Evolutionary conservation across 257 asterid species (phyloP).

Genomic region (Nicotiana sylvestris): DNA sequence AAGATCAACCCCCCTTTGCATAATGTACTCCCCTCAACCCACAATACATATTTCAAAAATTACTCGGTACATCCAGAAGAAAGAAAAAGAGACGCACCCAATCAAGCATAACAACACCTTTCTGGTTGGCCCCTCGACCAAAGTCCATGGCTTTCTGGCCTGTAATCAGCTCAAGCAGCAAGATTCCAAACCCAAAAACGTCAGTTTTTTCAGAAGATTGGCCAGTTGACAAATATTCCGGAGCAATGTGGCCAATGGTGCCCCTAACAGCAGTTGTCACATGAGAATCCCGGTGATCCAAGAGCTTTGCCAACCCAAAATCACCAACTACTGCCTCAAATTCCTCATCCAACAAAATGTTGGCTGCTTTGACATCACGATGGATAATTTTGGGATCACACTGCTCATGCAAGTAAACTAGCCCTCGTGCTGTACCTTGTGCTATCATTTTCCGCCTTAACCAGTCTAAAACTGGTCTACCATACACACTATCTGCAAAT

Average conservation of each 20-base stretch:
- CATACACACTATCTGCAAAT: slow-evolving; percentile 54
- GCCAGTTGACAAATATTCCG: slow-evolving; percentile 80
- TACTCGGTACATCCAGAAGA: neutral
- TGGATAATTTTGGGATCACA: slow-evolving; percentile 91
- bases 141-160: slow-evolving; percentile 90
- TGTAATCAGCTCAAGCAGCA: slow-evolving; percentile 82
- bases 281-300: slow-evolving; percentile 87
- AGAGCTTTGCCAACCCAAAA: slow-evolving; percentile 87
- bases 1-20: neutral
- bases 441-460: slow-evolving; percentile 71
- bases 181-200: slow-evolving; percentile 83
- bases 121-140: slow-evolving; percentile 74
- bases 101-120: slow-evolving; percentile 80
- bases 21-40: neutral
- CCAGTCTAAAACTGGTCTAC: slow-evolving; percentile 87
- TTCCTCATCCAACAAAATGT: slow-evolving; percentile 85
- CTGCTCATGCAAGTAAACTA: slow-evolving; percentile 87
- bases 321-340: slow-evolving; percentile 97
- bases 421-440: slow-evolving; percentile 82
- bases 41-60: neutral
- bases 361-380: slow-evolving; percentile 95
- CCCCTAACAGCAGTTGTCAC: slow-evolving; percentile 98
- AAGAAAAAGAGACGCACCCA: slow-evolving; percentile 41
- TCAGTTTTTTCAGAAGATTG: slow-evolving; percentile 95
- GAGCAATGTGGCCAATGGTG: slow-evolving; percentile 95